Percentiles rank a stretch among this genome's conserved stretches.
Conservation (phyloP, 495 filamentous ascomycete genomes). For the Neurospora sp. region DNA sequence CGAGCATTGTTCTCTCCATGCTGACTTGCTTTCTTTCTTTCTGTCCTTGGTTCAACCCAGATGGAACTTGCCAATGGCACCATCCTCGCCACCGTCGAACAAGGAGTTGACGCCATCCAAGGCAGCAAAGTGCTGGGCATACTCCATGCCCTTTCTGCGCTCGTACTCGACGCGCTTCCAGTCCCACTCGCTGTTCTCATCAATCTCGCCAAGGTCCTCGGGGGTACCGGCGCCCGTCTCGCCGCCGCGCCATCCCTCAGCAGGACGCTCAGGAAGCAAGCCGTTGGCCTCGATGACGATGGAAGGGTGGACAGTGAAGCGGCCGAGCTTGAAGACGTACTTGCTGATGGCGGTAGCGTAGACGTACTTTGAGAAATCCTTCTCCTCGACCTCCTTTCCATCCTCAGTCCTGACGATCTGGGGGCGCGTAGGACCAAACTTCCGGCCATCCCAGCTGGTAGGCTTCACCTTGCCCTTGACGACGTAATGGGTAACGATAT, state of each 20-base stretch:
- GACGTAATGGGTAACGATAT: slow-evolving; percentile 44
- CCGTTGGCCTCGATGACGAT: slow-evolving; percentile 56
- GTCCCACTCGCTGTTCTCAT: slow-evolving; percentile 31
- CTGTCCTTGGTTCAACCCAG: slow-evolving; percentile 19
- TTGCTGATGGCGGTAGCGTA: slow-evolving; percentile 71
- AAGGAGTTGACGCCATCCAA: slow-evolving; percentile 37
- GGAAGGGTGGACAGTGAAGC: slow-evolving; percentile 77
- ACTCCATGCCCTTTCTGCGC: slow-evolving; percentile 36
- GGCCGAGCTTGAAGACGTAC: slow-evolving; percentile 83
- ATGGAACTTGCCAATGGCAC: slow-evolving; percentile 37
- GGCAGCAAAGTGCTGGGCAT: slow-evolving; percentile 39
- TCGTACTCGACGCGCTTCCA: slow-evolving; percentile 38
- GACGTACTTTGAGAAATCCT: slow-evolving; percentile 44
- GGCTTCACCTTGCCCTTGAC: slow-evolving; percentile 46
- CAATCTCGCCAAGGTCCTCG: slow-evolving; percentile 14
- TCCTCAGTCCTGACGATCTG: slow-evolving; percentile 22
- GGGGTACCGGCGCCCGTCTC: slow-evolving; percentile 27
- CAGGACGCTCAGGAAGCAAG: slow-evolving; percentile 52
- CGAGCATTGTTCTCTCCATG: background rate
- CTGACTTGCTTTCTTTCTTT: background rate
- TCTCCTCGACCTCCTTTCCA: slow-evolving; percentile 35
- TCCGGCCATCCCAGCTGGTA: slow-evolving; percentile 21
- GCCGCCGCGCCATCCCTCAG: slow-evolving; percentile 35
- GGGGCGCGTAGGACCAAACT: slow-evolving; percentile 10
- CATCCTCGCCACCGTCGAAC: slow-evolving; percentile 38